A percentile compares a stretch with the other conserved stretches of the same genome.
Conservation (phyloP, 768 basidiomycete species). For the Rhodosporidiobolus odoratus region DNA sequence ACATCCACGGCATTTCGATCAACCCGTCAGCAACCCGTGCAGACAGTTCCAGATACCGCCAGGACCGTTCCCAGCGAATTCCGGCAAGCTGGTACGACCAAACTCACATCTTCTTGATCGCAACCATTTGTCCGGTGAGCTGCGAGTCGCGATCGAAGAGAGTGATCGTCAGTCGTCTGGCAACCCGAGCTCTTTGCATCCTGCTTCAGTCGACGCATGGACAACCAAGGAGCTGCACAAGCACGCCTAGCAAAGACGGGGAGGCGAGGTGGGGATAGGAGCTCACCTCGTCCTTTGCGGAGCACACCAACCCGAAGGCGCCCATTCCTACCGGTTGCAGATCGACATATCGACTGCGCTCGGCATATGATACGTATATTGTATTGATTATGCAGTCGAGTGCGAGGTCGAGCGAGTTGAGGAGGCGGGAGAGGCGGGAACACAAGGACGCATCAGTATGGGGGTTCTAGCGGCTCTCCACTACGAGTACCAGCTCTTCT, state of each 20-base stretch:
- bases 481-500: no score
- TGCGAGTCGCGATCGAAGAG: no score
- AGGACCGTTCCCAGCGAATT: neutral
- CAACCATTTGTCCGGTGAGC: slow-evolving; percentile 84
- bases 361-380: no score
- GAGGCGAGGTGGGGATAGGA: neutral
- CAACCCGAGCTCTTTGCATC: no score
- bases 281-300: slow-evolving; percentile 38
- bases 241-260: no score
- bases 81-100: neutral
- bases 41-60: neutral
- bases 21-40: neutral
- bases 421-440: neutral
- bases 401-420: neutral
- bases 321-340: slow-evolving; percentile 99
- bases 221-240: no score
- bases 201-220: no score
- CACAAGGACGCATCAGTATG: no score
- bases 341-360: slow-evolving; percentile 88
- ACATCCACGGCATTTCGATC: neutral
- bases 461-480: no score
- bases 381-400: no score
- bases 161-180: no score
- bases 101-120: slow-evolving; percentile 74
- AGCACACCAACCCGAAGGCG: slow-evolving; percentile 90